Conservation (phyloP, 2,329 filamentous ascomycete species). For the Trichoderma koningiopsis region DNA sequence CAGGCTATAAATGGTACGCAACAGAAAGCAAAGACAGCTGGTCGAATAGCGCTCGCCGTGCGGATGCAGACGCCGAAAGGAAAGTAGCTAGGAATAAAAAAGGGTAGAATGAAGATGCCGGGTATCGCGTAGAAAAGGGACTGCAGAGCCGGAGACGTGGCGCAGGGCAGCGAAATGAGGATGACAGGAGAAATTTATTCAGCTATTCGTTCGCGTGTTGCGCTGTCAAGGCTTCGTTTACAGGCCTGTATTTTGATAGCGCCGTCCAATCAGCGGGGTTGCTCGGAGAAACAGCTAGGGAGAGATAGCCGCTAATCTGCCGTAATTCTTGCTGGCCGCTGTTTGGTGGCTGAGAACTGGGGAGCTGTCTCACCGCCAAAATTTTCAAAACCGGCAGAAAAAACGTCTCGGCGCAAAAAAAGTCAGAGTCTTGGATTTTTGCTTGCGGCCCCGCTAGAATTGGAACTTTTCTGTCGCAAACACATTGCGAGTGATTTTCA, state of each 20-base stretch:
- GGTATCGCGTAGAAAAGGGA: constrained; percentile 27
- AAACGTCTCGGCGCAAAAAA: constrained; percentile 18
- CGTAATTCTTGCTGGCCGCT: not conserved
- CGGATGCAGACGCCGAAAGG: not conserved
- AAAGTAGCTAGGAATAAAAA: not conserved
- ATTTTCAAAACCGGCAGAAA: constrained; percentile 34
- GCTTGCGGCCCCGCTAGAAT: constrained; percentile 22
- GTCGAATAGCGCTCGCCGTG: constrained; percentile 1
- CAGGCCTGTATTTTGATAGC: constrained; percentile 27
- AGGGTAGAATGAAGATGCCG: constrained; percentile 10
- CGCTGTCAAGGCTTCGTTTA: constrained; percentile 23
- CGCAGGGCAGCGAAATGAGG: constrained; percentile 26
- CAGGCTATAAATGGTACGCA: constrained; percentile 27
- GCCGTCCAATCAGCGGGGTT: constrained; percentile 46
- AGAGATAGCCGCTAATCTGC: constrained; percentile 17
- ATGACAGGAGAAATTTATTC: constrained; percentile 32
- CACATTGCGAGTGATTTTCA: constrained; percentile 27
- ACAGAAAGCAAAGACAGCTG: constrained; percentile 20
- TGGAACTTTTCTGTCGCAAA: constrained; percentile 26
- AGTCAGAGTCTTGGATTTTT: constrained; percentile 24
- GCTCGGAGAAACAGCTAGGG: constrained; percentile 30
- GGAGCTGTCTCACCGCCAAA: constrained; percentile 32
- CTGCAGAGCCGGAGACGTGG: constrained; percentile 21
- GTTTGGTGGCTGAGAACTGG: not conserved
- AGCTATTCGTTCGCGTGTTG: constrained; percentile 29